phyloP scores from a whole-genome alignment of 2,329 filamentous ascomycete genomes.

The Periconia sp. region DNA sequence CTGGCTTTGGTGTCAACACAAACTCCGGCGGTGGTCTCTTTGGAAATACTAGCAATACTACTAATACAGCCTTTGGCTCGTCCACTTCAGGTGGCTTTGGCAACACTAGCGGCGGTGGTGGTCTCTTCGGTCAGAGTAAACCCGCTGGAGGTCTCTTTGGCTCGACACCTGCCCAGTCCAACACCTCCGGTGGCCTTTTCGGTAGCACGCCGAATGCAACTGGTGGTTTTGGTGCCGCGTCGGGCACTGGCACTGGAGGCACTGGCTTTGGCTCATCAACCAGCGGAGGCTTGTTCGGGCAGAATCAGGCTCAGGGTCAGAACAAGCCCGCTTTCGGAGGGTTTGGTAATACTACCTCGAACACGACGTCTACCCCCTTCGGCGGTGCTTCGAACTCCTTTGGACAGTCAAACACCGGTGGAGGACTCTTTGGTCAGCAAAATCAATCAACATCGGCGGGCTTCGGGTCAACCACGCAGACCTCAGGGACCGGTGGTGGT shows the following conservation, averaged over 20 bases:
- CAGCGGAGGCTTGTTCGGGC: constrained; percentile 58
- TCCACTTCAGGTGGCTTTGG: constrained; percentile 30
- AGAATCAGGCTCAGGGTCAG: constrained; percentile 38
- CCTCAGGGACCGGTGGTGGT: constrained; percentile 19
- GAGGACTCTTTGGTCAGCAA: constrained; percentile 19
- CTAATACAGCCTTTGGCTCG: constrained; percentile 41
- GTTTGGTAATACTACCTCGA: constrained; percentile 28
- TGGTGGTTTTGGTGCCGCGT: constrained; percentile 45
- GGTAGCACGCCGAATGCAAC: constrained; percentile 38
- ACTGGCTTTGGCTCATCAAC: constrained; percentile 44
- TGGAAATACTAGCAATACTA: constrained; percentile 46
- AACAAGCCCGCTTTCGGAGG: constrained; percentile 46
- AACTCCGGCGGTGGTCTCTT: constrained; percentile 53
- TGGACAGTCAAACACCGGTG: constrained; percentile 28
- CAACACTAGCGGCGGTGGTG: constrained; percentile 35
- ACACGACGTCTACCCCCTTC: constrained; percentile 32
- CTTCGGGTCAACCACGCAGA: constrained; percentile 32
- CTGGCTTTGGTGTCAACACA: constrained; percentile 57
- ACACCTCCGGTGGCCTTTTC: constrained; percentile 42
- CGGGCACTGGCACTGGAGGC: constrained; percentile 38
- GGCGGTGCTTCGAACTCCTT: constrained; percentile 36
- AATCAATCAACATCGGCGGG: constrained; percentile 17
- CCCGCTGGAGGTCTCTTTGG: constrained; percentile 50
- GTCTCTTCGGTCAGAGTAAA: constrained; percentile 43
- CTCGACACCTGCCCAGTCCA: constrained; percentile 27